Evolutionary conservation across 306 rosid genomes (phyloP), one percentile per base, ranked within the genome.

Genomic region (Ochetophila trinervis): DNA sequence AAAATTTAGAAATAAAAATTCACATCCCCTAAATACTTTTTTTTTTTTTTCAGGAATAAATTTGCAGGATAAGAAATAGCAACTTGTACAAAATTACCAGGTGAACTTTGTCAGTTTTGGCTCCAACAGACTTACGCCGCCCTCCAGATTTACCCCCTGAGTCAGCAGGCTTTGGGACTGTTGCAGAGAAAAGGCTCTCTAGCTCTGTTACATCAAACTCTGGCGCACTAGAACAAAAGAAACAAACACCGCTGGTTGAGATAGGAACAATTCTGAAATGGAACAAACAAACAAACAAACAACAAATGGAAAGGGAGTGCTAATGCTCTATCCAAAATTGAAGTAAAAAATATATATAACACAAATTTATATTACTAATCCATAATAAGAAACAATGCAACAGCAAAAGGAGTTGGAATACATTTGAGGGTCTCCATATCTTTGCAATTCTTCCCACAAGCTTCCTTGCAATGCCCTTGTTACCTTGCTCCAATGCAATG

Each of bases 171-270:
- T 94, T 94, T 63, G 97, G 87, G 76, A 86, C 97, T 78, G 72
- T 71, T 66, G 90, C 85, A 73, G 99, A 85, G 84, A 94, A 94
- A 79, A 94, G 90, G 68, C 63, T 83, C 80, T 94, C 96, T 62
- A 94, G 60, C 90, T 94, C 99, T 23, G 97, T 84, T 66, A 90
- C 87, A 69, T 94, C 99, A 86, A 94, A 90, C 75, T 91, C 99
- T 50, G 89, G 85, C 19, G 86, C 95, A 83, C 99, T 94, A 76
- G 54, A 73, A 80, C 20, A 73, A 47, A 76, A 83, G 23, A 23
- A 56, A 48, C 55, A 35, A 24, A 78, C 37, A 68, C 68, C 62
- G 76, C 73, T 60, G 45, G 74, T 66, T 62, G 66, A 61, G 53
- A 63, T 68, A 16, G 65, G 57, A 63, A 65, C 57, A 56, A 72